Conservation (phyloP, 129 eudicot species). For the Flaveria sonorensis region DNA sequence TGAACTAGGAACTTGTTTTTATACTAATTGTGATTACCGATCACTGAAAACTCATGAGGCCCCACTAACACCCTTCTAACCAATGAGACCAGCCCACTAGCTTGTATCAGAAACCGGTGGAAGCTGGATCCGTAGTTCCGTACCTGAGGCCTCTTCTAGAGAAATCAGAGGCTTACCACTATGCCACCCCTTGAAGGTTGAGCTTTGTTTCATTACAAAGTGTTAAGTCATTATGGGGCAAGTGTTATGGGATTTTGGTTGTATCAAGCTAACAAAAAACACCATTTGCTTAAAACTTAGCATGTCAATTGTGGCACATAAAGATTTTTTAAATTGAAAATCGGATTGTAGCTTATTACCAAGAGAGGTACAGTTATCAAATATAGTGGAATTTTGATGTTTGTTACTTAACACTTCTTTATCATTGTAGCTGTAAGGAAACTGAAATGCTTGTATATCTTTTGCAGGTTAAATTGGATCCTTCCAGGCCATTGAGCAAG, state of each 20-base stretch:
- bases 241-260: background rate
- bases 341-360: background rate
- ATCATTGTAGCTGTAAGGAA: background rate
- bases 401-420: background rate
- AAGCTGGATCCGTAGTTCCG: background rate
- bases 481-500: constrained; percentile 88
- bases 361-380: background rate
- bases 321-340: background rate
- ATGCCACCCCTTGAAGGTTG: background rate
- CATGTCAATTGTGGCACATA: background rate
- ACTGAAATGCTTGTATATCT: constrained; percentile 8
- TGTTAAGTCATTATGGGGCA: too few relatives aligned
- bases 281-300: background rate
- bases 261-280: background rate
- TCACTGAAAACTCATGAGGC: too few relatives aligned
- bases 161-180: background rate
- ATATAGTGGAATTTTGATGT: background rate
- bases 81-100: too few relatives aligned
- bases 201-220: background rate
- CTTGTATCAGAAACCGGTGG: background rate
- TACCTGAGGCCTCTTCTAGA: background rate
- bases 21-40: too few relatives aligned
- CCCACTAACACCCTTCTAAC: too few relatives aligned
- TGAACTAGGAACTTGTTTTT: too few relatives aligned
- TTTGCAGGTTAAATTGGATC: constrained; percentile 74